These are phyloP conservation scores for Raddia distichophylla DNA, from an alignment of 176 grass and related monocot genomes.

Conservation along the genomic window DNA sequence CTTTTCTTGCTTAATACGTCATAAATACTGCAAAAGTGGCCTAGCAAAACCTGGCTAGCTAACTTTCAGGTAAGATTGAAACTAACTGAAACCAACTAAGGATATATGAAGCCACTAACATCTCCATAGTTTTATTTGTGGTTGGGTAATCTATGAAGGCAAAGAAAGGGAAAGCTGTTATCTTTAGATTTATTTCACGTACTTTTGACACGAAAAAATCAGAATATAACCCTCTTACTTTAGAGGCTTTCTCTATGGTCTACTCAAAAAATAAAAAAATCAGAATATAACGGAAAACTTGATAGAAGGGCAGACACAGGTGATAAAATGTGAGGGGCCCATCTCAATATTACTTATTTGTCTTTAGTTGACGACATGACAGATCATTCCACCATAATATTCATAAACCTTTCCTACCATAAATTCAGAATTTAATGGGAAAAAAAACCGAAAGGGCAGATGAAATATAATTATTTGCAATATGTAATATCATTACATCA, in stretches of 20 bases:
- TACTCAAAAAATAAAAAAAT: background rate
- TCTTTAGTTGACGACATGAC: background rate
- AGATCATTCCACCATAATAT: background rate
- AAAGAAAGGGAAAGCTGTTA: background rate
- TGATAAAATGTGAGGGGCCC: background rate
- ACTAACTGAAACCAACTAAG: too few relatives aligned
- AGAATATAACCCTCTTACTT: too few relatives aligned
- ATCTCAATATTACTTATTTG: background rate
- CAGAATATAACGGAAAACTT: background rate
- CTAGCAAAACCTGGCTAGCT: too few relatives aligned
- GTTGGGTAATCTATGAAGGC: background rate
- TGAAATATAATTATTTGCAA: background rate
- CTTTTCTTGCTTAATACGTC: too few relatives aligned
- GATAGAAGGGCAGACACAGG: background rate
- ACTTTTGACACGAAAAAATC: background rate
- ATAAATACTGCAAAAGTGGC: too few relatives aligned
- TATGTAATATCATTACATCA: background rate
- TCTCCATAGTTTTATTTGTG: background rate
- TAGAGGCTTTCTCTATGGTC: too few relatives aligned
- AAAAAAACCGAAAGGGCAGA: too few relatives aligned
- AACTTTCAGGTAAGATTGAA: too few relatives aligned
- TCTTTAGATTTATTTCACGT: background rate
- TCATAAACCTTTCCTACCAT: background rate
- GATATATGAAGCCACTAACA: background rate
- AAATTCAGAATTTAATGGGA: too few relatives aligned